A percentile compares a stretch with the other conserved stretches of the same genome.
Conservation (phyloP, 2,329 filamentous ascomycete genomes). For the Cladosporium sphaerospermum region DNA sequence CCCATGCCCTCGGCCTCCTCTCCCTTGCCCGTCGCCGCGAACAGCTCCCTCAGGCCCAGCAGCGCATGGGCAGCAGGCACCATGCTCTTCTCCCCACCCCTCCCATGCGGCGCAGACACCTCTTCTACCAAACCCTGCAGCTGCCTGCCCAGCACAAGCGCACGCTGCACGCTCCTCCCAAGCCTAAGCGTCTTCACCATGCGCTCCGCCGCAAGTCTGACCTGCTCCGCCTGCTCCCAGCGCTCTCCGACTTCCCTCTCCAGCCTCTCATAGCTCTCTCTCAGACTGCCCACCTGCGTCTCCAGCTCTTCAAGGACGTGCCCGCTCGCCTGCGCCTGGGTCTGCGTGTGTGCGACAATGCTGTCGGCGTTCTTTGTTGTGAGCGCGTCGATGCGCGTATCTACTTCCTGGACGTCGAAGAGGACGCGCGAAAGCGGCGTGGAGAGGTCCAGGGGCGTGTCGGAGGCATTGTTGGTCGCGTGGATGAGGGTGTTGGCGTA, state of each 20-base stretch:
- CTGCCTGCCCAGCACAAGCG: constrained; percentile 74
- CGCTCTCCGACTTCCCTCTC: constrained; percentile 81
- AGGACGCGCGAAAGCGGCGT: constrained; percentile 89
- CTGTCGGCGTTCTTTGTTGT: constrained; percentile 79
- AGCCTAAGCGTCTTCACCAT: constrained; percentile 75
- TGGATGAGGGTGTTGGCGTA: constrained; percentile 89
- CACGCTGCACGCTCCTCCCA: constrained; percentile 68
- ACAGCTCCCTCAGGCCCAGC: constrained; percentile 65
- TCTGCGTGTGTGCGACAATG: constrained; percentile 69
- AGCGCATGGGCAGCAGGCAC: constrained; percentile 78
- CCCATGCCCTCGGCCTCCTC: constrained; percentile 62
- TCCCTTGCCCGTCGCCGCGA: constrained; percentile 59
- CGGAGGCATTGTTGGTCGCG: constrained; percentile 84
- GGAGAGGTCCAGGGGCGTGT: constrained; percentile 84
- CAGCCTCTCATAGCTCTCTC: constrained; percentile 76
- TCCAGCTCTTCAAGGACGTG: constrained; percentile 71
- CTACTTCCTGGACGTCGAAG: constrained; percentile 94
- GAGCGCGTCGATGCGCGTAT: constrained; percentile 87
- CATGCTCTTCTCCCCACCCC: constrained; percentile 54
- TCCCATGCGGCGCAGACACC: constrained; percentile 40
- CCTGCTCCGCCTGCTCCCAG: constrained; percentile 78
- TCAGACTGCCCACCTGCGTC: constrained; percentile 70
- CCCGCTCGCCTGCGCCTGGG: constrained; percentile 66
- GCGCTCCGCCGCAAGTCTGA: constrained; percentile 67
- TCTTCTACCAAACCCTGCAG: constrained; percentile 81